Evolutionary conservation across 306 rosid species (phyloP).

Genomic region (Cucumis melo): DNA sequence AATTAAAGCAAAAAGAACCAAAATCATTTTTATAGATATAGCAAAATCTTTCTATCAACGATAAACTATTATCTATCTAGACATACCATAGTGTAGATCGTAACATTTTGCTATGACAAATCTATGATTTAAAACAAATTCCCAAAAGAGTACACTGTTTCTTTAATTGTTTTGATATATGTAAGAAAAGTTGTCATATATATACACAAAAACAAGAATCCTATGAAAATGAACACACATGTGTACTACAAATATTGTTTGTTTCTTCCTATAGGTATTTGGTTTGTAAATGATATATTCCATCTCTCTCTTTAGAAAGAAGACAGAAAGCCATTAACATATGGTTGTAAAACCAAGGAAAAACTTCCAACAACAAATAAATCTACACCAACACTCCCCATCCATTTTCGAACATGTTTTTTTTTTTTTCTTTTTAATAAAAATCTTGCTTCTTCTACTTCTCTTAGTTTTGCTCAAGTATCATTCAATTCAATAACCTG

Average conservation of each 20-base stretch:
- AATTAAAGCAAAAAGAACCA: too few species aligned
- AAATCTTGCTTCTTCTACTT: background rate
- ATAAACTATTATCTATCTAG: too few species aligned
- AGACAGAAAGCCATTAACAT: background rate
- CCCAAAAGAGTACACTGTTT: too few species aligned
- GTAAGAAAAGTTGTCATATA: background rate
- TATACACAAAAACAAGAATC: background rate
- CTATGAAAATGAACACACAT: background rate
- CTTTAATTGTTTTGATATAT: background rate
- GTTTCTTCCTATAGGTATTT: background rate
- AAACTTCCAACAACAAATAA: background rate
- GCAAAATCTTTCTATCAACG: too few species aligned
- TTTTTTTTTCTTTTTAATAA: too few species aligned
- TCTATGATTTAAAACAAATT: too few species aligned
- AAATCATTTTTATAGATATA: too few species aligned
- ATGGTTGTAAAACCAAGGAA: background rate
- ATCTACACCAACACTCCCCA: background rate
- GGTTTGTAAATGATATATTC: background rate
- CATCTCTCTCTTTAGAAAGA: background rate
- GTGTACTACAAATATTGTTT: background rate
- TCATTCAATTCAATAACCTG: background rate
- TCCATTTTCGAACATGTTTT: background rate
- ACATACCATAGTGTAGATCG: too few species aligned
- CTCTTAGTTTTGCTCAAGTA: background rate
- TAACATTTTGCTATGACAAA: too few species aligned